Conservation (phyloP, 1,139 yeast species). For the Saccharomycopsis hybrid region DNA sequence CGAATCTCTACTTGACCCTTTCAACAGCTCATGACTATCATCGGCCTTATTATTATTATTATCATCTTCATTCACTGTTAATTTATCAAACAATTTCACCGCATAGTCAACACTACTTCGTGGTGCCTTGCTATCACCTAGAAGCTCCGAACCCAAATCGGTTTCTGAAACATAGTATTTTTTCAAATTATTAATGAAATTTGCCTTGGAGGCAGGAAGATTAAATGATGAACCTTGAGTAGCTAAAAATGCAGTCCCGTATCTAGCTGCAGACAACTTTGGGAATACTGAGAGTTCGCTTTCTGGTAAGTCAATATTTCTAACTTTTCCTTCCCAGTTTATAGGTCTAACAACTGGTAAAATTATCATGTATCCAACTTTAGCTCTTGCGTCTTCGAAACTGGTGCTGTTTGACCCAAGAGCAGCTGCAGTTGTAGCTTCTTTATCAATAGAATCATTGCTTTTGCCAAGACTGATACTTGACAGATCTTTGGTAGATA, state of each 20-base stretch:
- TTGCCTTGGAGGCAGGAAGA: conserved; percentile 37
- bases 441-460: background rate
- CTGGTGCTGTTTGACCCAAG: background rate
- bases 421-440: background rate
- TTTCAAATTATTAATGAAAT: conserved; percentile 27
- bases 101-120: conserved; percentile 6
- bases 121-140: background rate
- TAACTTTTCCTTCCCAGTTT: conserved; percentile 13
- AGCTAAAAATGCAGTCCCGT: conserved; percentile 67
- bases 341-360: conserved; percentile 10
- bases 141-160: background rate
- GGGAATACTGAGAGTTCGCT: conserved; percentile 15
- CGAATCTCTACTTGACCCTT: background rate
- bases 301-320: conserved; percentile 7
- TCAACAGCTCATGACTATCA: background rate
- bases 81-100: conserved; percentile 8
- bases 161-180: conserved; percentile 12
- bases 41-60: background rate
- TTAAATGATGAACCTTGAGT: conserved; percentile 55
- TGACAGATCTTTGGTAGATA: background rate
- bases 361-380: conserved; percentile 13
- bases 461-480: background rate
- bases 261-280: conserved; percentile 42
- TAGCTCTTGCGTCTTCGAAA: conserved; percentile 1
- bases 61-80: conserved; percentile 1